Percentiles rank a stretch among this genome's conserved stretches.
Conservation (phyloP, 331 rosid genomes). For the Pyracantha coccinea region DNA sequence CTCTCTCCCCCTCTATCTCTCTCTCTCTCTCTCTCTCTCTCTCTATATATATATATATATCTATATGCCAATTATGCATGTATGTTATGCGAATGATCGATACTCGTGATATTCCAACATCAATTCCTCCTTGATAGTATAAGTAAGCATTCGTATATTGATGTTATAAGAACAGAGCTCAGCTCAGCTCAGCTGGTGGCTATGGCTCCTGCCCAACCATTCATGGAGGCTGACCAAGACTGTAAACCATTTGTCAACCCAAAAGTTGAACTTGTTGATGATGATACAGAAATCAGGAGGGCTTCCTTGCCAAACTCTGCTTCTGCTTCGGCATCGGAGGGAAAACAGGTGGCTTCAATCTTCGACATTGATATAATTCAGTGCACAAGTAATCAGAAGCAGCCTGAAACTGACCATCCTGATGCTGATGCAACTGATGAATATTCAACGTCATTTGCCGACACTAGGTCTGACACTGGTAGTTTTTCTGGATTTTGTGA, state of each 20-base stretch:
- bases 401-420: not conserved
- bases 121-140: not conserved
- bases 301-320: constrained; percentile 3
- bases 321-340: constrained; percentile 27
- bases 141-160: no score
- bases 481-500: constrained; percentile 53
- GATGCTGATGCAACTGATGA: constrained; percentile 81
- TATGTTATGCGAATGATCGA: not conserved
- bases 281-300: constrained; percentile 12
- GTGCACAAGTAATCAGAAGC: constrained; percentile 35
- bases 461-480: constrained; percentile 46
- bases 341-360: constrained; percentile 23
- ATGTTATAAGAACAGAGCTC: no score
- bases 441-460: constrained; percentile 75
- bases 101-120: not conserved
- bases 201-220: constrained; percentile 30
- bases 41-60: no score
- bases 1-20: no score
- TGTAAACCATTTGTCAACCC: constrained; percentile 18
- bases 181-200: not conserved
- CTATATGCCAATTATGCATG: no score
- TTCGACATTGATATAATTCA: constrained; percentile 58
- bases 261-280: constrained; percentile 13
- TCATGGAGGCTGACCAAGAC: constrained; percentile 16
- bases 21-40: not conserved